Percentiles rank a stretch among this genome's conserved stretches.
These are phyloP conservation scores for Zymoseptoria ardabiliae DNA, from an alignment of 2,329 filamentous ascomycete species.

Conservation along the genomic window DNA sequence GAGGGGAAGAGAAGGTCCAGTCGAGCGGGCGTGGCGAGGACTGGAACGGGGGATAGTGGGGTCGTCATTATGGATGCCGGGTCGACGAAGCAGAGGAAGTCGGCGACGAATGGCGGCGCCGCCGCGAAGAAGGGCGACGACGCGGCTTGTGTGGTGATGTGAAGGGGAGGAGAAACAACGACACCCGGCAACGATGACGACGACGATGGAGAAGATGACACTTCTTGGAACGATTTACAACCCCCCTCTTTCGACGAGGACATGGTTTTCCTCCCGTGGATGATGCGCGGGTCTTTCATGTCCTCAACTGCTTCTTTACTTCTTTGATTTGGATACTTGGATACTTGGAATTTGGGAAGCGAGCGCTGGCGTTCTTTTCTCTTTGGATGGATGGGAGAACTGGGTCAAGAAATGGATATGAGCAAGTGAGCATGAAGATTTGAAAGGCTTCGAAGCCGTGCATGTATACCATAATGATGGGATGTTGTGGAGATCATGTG, in stretches of 20 bases:
- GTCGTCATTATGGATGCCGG: background rate
- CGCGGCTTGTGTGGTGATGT: background rate
- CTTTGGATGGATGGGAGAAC: background rate
- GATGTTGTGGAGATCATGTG: background rate
- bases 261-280: conserved; percentile 1
- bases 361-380: background rate
- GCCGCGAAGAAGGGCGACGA: background rate
- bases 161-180: background rate
- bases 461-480: background rate
- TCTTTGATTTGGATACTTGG: background rate
- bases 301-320: background rate
- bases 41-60: background rate
- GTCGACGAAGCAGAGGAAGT: background rate
- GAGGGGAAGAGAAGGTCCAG: background rate
- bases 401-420: background rate
- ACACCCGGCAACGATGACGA: background rate
- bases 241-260: background rate
- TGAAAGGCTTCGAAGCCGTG: background rate
- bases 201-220: background rate
- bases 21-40: background rate
- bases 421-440: background rate
- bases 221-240: background rate
- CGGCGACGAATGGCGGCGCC: background rate
- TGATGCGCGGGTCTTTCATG: background rate
- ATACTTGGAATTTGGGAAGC: background rate